phyloP scores from a whole-genome alignment of 495 filamentous ascomycete species.

The Bombardia bombarda region DNA sequence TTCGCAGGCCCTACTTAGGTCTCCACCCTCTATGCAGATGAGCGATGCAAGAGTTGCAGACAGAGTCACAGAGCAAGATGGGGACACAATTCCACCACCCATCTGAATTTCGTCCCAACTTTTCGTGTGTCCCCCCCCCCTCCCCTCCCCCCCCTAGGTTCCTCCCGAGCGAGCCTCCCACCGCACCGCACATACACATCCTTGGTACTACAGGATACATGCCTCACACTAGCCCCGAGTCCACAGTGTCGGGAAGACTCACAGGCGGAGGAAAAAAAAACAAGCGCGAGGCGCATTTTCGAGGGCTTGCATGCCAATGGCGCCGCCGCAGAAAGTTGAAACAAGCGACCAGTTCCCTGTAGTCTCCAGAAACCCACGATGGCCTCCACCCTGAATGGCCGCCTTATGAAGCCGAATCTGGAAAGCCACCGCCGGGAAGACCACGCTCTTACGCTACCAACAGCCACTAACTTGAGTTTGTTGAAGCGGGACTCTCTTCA shows the following conservation, averaged over 20 bases:
- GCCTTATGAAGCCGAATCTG: too few species aligned
- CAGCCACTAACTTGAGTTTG: too few species aligned
- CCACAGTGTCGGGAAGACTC: conserved; percentile 2
- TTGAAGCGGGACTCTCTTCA: too few species aligned
- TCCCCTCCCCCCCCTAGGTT: neutral
- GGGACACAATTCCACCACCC: neutral
- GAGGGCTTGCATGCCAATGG: conserved; percentile 5
- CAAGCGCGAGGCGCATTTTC: neutral
- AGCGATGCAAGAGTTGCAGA: too few species aligned
- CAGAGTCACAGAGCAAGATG: neutral
- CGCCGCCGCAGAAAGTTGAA: neutral
- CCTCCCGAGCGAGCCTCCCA: neutral
- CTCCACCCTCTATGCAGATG: too few species aligned
- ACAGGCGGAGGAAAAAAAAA: neutral
- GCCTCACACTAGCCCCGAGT: neutral
- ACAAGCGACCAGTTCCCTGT: too few species aligned
- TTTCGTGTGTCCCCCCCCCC: neutral
- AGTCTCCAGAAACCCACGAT: too few species aligned
- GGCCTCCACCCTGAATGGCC: too few species aligned
- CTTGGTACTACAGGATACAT: too few species aligned
- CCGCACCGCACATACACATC: neutral
- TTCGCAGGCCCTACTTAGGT: conserved; percentile 17
- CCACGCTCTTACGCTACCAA: too few species aligned
- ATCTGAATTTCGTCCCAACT: neutral
- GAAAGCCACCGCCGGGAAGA: too few species aligned